Percentiles rank a stretch among this genome's conserved stretches.
These are phyloP conservation scores for Monosporozyma solicola DNA, from an alignment of 805 yeast species.

Conservation along the genomic window DNA sequence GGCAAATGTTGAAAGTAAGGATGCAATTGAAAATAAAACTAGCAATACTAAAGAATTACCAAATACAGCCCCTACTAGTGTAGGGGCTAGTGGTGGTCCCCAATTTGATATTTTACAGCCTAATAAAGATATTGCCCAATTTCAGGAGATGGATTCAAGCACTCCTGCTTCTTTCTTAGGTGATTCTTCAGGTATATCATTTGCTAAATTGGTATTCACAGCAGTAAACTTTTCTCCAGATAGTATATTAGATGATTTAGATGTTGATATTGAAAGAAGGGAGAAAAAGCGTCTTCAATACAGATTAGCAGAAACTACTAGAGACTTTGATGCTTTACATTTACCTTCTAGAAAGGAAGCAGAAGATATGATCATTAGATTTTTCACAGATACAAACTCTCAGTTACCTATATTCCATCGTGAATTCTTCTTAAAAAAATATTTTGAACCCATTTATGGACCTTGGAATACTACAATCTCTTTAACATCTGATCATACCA, in stretches of 20 bases:
- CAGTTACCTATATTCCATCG: slow-evolving; percentile 81
- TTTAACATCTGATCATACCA: slow-evolving; percentile 50
- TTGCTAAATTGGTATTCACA: slow-evolving; percentile 67
- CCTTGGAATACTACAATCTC: slow-evolving; percentile 41
- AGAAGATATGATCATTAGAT: slow-evolving; percentile 50
- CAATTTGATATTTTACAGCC: slow-evolving; percentile 5
- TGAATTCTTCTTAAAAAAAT: slow-evolving; percentile 56
- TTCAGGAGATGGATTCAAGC: slow-evolving; percentile 18
- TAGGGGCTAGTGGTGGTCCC: background rate
- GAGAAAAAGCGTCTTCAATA: slow-evolving; percentile 14
- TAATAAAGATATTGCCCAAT: slow-evolving; percentile 14
- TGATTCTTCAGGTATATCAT: slow-evolving; percentile 54
- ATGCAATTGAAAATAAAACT: background rate
- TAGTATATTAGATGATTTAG: slow-evolving; percentile 16
- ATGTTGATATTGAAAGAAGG: slow-evolving; percentile 21
- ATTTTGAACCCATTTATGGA: slow-evolving; percentile 79
- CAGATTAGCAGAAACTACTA: slow-evolving; percentile 13
- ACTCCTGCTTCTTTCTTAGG: slow-evolving; percentile 35
- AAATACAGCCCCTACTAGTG: slow-evolving; percentile 4
- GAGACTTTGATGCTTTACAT: slow-evolving; percentile 15
- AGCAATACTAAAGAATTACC: background rate
- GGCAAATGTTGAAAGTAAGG: background rate
- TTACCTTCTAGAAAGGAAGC: slow-evolving; percentile 70
- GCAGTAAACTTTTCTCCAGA: slow-evolving; percentile 55
- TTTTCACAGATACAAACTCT: slow-evolving; percentile 71